These are phyloP conservation scores for Ulvella scutata DNA, from an alignment of 139 green algal species.

Conservation along the genomic window DNA sequence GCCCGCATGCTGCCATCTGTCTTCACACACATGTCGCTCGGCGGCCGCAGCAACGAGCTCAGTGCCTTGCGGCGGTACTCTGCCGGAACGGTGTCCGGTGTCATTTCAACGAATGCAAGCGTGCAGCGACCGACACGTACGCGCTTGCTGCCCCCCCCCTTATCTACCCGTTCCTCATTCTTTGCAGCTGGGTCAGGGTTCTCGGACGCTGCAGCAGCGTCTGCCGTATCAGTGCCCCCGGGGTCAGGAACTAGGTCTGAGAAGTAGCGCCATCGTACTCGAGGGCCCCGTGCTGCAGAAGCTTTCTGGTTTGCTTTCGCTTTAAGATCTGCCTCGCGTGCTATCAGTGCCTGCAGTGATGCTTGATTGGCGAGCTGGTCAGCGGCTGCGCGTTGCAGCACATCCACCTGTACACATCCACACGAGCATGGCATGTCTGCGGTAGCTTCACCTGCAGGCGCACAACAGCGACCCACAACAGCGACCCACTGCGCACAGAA, in stretches of 20 bases:
- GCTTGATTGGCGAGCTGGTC: background rate
- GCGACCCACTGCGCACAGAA: too few species aligned
- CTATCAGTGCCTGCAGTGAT: background rate
- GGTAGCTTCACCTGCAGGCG: too few species aligned
- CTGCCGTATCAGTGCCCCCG: background rate
- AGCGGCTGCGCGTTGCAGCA: background rate
- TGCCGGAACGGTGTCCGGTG: background rate
- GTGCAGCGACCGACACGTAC: background rate
- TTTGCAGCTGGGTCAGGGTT: background rate
- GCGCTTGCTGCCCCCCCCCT: background rate
- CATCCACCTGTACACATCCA: background rate
- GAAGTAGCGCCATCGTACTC: background rate
- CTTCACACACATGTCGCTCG: background rate
- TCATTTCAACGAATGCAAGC: background rate
- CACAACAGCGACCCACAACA: too few species aligned
- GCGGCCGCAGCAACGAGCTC: background rate
- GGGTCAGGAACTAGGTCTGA: background rate
- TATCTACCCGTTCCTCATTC: background rate
- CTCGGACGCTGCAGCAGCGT: background rate
- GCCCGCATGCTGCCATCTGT: background rate
- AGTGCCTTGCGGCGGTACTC: background rate
- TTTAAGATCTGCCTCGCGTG: background rate
- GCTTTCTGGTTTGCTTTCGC: background rate
- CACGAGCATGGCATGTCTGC: too few species aligned
- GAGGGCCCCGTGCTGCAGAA: background rate